A percentile compares a stretch with the other conserved stretches of the same genome.
Evolutionary conservation across 352 stramenopile species (phyloP).

Genomic region (Hyaloperonospora arabidopsidis): DNA sequence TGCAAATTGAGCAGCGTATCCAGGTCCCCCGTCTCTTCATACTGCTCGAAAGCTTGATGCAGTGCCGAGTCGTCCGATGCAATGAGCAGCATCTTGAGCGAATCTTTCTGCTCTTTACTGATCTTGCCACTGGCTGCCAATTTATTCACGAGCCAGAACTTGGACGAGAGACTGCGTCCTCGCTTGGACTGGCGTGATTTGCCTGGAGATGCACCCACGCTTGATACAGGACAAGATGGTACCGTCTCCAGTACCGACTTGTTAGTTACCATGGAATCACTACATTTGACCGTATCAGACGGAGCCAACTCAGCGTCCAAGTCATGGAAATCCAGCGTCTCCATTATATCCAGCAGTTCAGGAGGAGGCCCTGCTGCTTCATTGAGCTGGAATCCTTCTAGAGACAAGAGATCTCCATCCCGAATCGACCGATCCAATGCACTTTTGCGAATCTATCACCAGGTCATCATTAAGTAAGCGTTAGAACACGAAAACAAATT

Average conservation of each 20-base stretch:
- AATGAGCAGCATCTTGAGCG: constrained; percentile 75
- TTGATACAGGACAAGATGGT: constrained; percentile 2
- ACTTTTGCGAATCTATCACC: constrained; percentile 54
- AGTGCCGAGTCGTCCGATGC: constrained; percentile 63
- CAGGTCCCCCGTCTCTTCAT: constrained; percentile 73
- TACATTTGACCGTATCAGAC: constrained; percentile 17
- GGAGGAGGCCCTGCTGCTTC: constrained; percentile 43
- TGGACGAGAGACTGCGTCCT: constrained; percentile 68
- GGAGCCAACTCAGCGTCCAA: constrained; percentile 22
- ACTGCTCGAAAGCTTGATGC: constrained; percentile 67
- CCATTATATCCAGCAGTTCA: constrained; percentile 62
- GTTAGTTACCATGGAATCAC: constrained; percentile 12
- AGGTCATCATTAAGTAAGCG: background rate
- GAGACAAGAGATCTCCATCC: constrained; percentile 70
- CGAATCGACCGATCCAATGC: constrained; percentile 70
- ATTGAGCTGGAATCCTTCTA: constrained; percentile 48
- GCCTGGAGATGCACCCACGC: constrained; percentile 4
- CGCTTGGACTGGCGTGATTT: constrained; percentile 55
- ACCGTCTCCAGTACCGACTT: constrained; percentile 11
- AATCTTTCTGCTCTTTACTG: constrained; percentile 74
- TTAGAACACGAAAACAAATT: too few species aligned
- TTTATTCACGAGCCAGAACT: constrained; percentile 83
- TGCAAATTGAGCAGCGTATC: constrained; percentile 65
- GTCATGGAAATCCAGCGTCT: constrained; percentile 58
- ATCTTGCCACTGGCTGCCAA: constrained; percentile 73